A percentile compares a stretch with the other conserved stretches of the same genome.
phyloP scores from a whole-genome alignment of 2,329 filamentous ascomycete genomes.

The Venturia oleaginea region DNA sequence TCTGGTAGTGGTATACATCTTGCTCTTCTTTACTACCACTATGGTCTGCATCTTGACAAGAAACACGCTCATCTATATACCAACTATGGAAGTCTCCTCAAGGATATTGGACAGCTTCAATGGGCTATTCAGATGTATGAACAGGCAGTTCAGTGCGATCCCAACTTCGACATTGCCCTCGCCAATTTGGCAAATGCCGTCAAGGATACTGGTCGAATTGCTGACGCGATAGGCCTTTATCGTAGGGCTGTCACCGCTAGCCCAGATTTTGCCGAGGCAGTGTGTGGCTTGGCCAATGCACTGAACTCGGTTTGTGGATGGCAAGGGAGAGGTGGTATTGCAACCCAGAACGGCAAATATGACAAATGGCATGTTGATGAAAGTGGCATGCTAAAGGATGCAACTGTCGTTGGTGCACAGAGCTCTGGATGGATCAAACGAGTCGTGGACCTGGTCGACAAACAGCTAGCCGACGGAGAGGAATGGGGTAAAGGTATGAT shows the following conservation, averaged over 20 bases:
- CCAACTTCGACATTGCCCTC: conserved; percentile 91
- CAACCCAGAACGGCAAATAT: conserved; percentile 60
- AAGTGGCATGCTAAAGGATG: conserved; percentile 71
- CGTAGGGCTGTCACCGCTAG: conserved; percentile 83
- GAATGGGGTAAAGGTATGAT: conserved; percentile 72
- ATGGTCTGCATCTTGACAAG: conserved; percentile 76
- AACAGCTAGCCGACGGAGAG: conserved; percentile 78
- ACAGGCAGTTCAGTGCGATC: conserved; percentile 82
- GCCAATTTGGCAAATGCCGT: conserved; percentile 96
- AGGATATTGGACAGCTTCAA: conserved; percentile 89
- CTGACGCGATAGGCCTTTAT: conserved; percentile 88
- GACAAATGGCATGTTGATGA: conserved; percentile 94
- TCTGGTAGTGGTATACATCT: conserved; percentile 82
- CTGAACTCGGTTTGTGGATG: conserved; percentile 95
- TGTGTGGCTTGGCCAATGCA: conserved; percentile 89
- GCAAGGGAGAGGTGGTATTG: conserved; percentile 78
- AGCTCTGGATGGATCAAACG: conserved; percentile 77
- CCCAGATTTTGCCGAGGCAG: conserved; percentile 91
- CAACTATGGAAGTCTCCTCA: conserved; percentile 87
- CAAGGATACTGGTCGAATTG: conserved; percentile 88
- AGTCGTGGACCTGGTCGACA: conserved; percentile 82
- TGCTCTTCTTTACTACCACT: conserved; percentile 90
- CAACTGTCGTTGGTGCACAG: conserved; percentile 47
- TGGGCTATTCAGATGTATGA: conserved; percentile 96
- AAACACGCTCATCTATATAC: conserved; percentile 95